These are phyloP conservation scores for Neoscytalidium dimidiatum DNA, from an alignment of 2,329 filamentous ascomycete species.

Conservation along the genomic window DNA sequence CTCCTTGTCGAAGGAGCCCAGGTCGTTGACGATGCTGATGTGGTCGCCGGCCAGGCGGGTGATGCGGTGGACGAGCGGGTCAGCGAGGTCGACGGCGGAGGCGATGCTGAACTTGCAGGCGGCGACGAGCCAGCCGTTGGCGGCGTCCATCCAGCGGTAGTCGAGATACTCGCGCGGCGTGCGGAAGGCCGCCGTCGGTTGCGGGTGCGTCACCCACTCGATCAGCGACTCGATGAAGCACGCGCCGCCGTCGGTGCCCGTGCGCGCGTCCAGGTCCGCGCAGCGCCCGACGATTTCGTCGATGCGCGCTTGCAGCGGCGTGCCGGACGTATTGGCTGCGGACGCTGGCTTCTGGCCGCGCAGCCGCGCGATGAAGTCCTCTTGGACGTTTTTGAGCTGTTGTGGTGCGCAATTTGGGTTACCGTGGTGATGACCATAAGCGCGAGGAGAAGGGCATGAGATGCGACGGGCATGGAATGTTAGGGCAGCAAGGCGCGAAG, in stretches of 20 bases:
- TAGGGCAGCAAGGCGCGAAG: too few species aligned
- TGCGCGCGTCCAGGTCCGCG: neutral
- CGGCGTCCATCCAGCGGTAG: slow-evolving; percentile 5
- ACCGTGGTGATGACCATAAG: too few species aligned
- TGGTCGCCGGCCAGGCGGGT: neutral
- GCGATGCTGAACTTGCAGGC: neutral
- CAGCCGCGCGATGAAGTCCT: slow-evolving; percentile 2
- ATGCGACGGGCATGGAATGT: too few species aligned
- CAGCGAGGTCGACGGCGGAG: neutral
- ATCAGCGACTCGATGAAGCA: neutral
- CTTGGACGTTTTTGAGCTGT: slow-evolving; percentile 7
- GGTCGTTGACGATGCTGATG: slow-evolving; percentile 4
- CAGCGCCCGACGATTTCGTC: neutral
- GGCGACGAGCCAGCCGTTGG: neutral
- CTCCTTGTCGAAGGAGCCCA: slow-evolving; percentile 5
- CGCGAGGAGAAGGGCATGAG: too few species aligned
- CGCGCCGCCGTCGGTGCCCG: neutral
- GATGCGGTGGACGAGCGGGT: neutral
- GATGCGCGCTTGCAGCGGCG: neutral
- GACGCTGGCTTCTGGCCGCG: neutral
- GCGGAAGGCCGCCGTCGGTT: neutral
- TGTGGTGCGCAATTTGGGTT: too few species aligned
- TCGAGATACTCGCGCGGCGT: slow-evolving; percentile 4
- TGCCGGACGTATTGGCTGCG: neutral
- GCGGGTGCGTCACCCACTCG: neutral